Base-by-base conservation (phyloP, 352 stramenopile genomes). In the Phytopythium mirpurense region DNA sequence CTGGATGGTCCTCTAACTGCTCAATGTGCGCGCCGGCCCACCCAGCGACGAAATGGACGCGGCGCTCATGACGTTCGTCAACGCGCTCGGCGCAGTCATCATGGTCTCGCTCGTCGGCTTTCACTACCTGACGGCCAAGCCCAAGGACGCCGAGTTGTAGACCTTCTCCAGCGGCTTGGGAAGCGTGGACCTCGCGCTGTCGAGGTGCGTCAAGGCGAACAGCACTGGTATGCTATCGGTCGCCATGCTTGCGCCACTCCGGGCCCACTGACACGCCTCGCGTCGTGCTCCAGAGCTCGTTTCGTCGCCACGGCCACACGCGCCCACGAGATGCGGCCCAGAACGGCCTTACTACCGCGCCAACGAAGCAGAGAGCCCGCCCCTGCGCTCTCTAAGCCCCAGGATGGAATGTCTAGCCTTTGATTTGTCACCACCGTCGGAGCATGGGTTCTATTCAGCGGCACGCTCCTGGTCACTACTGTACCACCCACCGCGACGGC, bases 61-160 rank as follows among this genome's bases (percentile, higher is more conserved):
- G 37, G 75, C 75, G 62, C 64, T 95, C 41, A 95, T 95, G 85
- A 79, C 73, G 40, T 95, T 95, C 64, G 85, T 95, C 44, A 95
- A 95, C 70, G 88, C 72, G 60, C 69, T 95, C 37, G 85, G 85
- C 53, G 78, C 85, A 12, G 73, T 88, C 16, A 93, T 95, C 68
- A 95, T 93, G 81, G 67, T 95, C 23, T 92, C 82, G 31, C 68
- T 95, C 23, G 83, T 95, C 36, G 79, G 83, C 26, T 95, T 93
- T 67, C 85, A 95, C 67, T 95, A 93, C 62, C 77, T 95, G 47
- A 92, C 82, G 31, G 80, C 85, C 11, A 86, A 80, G 16, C 67
- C 78, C 26, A 89, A 89, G 57, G 85, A 95, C 49, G 79, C 83
- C 8, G 81, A 93, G 52, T 68, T 90, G 51, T 95, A 91, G 56